These are phyloP conservation scores for Verticillium klebahnii DNA, from an alignment of 2,329 filamentous ascomycete species.

Conservation along the genomic window DNA sequence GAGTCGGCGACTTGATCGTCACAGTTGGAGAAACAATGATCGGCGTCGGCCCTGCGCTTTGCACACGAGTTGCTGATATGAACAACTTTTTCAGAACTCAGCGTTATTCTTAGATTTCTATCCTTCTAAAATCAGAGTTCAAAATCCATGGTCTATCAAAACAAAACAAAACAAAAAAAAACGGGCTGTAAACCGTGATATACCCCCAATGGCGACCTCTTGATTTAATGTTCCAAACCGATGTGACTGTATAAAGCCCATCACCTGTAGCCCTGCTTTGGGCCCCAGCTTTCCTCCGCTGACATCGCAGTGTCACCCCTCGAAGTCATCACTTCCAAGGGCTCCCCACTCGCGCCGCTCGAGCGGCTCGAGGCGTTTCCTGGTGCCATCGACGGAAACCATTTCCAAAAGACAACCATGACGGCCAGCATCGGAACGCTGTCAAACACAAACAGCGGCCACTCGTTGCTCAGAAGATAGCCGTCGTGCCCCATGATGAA, in stretches of 20 bases:
- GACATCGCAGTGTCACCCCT: neutral
- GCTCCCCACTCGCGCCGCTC: neutral
- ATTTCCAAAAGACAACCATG: conserved; percentile 13
- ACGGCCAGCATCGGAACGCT: conserved; percentile 30
- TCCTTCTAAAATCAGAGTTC: too few species aligned
- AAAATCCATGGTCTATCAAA: too few species aligned
- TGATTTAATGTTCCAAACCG: too few species aligned
- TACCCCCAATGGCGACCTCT: too few species aligned
- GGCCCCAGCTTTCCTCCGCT: neutral
- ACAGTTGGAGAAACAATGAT: neutral
- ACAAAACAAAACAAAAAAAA: too few species aligned
- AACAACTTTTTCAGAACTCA: too few species aligned
- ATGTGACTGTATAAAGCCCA: neutral
- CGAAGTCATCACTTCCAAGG: neutral
- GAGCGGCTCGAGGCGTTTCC: neutral
- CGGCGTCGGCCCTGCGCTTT: too few species aligned
- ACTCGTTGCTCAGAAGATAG: conserved; percentile 34
- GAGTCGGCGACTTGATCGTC: neutral
- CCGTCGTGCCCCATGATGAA: conserved; percentile 36
- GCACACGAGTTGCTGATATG: too few species aligned
- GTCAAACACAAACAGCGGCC: conserved; percentile 40
- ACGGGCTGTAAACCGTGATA: too few species aligned
- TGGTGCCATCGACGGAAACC: conserved; percentile 15
- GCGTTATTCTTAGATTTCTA: too few species aligned
- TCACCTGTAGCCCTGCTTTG: neutral